Conservation (phyloP, 805 yeast species). For the Candida ascalaphidarum region DNA sequence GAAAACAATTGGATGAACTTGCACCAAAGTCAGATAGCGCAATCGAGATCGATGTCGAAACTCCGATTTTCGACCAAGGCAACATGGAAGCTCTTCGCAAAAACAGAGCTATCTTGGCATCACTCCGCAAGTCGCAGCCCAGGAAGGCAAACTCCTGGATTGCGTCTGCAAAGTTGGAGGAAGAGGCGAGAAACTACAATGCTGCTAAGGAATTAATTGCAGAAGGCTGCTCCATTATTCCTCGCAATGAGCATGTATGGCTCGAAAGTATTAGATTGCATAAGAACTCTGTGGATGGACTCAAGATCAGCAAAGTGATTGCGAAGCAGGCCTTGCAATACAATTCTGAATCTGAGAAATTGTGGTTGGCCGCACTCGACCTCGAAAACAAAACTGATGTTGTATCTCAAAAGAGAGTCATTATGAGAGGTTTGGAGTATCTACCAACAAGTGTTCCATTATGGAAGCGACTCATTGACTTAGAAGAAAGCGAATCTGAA, state of each 20-base stretch:
- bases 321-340: slow-evolving; percentile 57
- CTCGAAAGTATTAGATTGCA: slow-evolving; percentile 66
- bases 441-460: slow-evolving; percentile 48
- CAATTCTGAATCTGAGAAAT: slow-evolving; percentile 44
- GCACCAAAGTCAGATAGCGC: no score
- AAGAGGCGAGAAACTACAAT: slow-evolving; percentile 44
- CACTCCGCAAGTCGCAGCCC: slow-evolving; percentile 68
- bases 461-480: slow-evolving; percentile 62
- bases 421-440: slow-evolving; percentile 64
- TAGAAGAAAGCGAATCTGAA: slow-evolving; percentile 47
- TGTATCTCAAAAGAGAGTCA: slow-evolving; percentile 43
- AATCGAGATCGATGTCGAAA: no score
- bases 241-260: slow-evolving; percentile 71
- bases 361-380: slow-evolving; percentile 70
- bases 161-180: slow-evolving; percentile 75
- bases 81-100: slow-evolving; percentile 38
- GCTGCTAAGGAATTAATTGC: slow-evolving; percentile 54
- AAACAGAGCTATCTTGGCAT: slow-evolving; percentile 52
- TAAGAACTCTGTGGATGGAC: slow-evolving; percentile 28
- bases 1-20: slow-evolving; percentile 40
- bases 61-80: no score
- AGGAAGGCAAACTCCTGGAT: slow-evolving; percentile 74
- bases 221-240: slow-evolving; percentile 70
- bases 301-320: slow-evolving; percentile 43
- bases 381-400: slow-evolving; percentile 47